Base-by-base conservation (phyloP, 352 stramenopile genomes). In the Phytophthora capsici region DNA sequence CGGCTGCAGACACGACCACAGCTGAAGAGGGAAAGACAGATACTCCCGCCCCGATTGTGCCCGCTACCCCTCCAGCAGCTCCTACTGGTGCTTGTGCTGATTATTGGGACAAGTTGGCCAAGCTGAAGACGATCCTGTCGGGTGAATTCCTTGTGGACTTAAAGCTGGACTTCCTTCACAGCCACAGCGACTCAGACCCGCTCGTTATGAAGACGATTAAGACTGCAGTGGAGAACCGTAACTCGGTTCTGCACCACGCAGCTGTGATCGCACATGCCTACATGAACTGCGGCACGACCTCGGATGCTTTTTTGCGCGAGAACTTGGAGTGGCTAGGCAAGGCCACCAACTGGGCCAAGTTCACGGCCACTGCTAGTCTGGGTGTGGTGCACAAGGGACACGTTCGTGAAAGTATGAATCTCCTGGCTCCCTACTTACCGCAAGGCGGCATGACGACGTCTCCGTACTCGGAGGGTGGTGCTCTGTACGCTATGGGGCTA, bases 241-340 rank as follows among this genome's bases (percentile, higher is more conserved):
- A 98, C 72, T 98, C 94, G 46, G 89, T 99, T 28, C 83, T 99
- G 45, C 97, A 99, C 77, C 97, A 99, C 76, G 96, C 97, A 36
- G 96, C 96, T 22, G 94, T 99, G n/a, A 88, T 98, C 49, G 88
- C 96, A 36, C 95, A 99, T 83, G 91, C 86, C 12, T 99, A 98
- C 77, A 94, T 99, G 84, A 96, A 99, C 78, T 89, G 90, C 26
- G 97, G 98, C n/a, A 99, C 97, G 23, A 99, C 96, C 12, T 96
- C 96, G 57, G 98, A 99, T 79, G 80, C 82, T 10, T 99, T 99
- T 71, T 75, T 99, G 63, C 91, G 98, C 32, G 95, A 99, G 63
- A 98, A 99, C 84, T 86, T 99, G 13, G 97, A 99, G 60, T 99
- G 97, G 97, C 94, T 99, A 61, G 98, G 96, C 22, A 98, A 99